Conservation (phyloP, 306 rosid species). For the Trifolium fragiferum region DNA sequence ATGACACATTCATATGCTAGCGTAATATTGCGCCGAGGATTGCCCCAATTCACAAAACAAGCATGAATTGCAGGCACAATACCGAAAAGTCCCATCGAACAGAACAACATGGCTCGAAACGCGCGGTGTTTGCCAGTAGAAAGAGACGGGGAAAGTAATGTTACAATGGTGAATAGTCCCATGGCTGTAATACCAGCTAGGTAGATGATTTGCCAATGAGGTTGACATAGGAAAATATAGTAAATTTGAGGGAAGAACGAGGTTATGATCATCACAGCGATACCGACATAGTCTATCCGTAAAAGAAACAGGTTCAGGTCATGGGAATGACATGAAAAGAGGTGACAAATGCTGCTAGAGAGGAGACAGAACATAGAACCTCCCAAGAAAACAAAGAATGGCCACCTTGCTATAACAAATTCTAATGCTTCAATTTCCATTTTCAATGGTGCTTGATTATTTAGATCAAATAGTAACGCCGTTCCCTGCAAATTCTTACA, state of each 20-base stretch:
- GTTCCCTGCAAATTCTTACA: conserved; percentile 58
- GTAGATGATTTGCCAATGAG: conserved; percentile 83
- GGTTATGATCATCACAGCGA: conserved; percentile 88
- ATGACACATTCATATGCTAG: conserved; percentile 70
- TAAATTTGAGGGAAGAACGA: conserved; percentile 95
- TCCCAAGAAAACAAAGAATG: conserved; percentile 82
- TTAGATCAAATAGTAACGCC: conserved; percentile 57
- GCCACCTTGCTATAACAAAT: conserved; percentile 65
- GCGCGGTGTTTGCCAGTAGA: conserved; percentile 61
- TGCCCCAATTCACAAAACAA: conserved; percentile 72
- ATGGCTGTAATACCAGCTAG: conserved; percentile 81
- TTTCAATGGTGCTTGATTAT: conserved; percentile 50
- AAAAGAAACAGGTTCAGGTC: conserved; percentile 60
- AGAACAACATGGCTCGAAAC: conserved; percentile 76
- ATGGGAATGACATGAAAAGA: conserved; percentile 86
- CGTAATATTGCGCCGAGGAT: conserved; percentile 69
- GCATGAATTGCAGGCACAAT: conserved; percentile 85
- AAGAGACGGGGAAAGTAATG: conserved; percentile 72
- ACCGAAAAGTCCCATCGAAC: conserved; percentile 92
- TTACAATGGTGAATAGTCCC: conserved; percentile 75
- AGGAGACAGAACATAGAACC: conserved; percentile 95
- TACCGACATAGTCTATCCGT: conserved; percentile 81
- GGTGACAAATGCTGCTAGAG: conserved; percentile 94
- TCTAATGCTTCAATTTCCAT: conserved; percentile 38
- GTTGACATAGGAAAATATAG: conserved; percentile 85